These are phyloP conservation scores for Ceratocystis ficicola DNA, from an alignment of 2,329 filamentous ascomycete species.

Conservation along the genomic window DNA sequence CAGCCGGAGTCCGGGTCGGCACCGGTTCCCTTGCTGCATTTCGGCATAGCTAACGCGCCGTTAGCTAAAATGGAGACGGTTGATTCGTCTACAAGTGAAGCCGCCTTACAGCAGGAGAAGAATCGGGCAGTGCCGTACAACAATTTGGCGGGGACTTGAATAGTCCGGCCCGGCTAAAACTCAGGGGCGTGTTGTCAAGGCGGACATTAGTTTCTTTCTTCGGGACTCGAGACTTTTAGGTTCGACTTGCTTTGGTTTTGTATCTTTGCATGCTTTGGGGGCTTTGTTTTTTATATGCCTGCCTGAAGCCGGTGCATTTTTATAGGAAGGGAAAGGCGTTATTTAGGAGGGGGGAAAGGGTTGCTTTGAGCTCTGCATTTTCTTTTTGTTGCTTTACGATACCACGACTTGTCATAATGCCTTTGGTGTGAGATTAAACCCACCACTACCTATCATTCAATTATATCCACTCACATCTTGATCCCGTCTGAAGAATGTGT, in stretches of 20 bases:
- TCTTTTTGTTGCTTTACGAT: constrained; percentile 17
- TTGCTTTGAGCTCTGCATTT: background rate
- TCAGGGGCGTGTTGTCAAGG: background rate
- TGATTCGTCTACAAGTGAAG: constrained; percentile 12
- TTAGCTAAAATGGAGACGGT: constrained; percentile 8
- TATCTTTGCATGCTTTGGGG: background rate
- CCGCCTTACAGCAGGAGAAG: background rate
- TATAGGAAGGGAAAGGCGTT: constrained; percentile 8
- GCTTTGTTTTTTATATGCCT: background rate
- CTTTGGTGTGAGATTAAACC: background rate
- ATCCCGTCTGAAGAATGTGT: too few species aligned
- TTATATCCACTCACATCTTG: background rate
- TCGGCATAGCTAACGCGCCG: background rate
- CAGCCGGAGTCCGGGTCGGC: constrained; percentile 1
- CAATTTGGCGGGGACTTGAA: background rate
- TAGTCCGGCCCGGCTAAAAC: background rate
- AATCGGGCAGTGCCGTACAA: background rate
- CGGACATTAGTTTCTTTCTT: background rate
- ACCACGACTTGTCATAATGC: constrained; percentile 11
- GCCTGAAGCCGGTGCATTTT: constrained; percentile 6
- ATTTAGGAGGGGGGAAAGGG: background rate
- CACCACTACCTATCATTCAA: background rate
- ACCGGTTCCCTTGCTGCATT: constrained; percentile 7
- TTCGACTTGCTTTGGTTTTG: constrained; percentile 1
- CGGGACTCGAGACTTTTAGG: background rate